Conservation (phyloP, 208 protist genomes). For the Trichomonas vaginalis region DNA sequence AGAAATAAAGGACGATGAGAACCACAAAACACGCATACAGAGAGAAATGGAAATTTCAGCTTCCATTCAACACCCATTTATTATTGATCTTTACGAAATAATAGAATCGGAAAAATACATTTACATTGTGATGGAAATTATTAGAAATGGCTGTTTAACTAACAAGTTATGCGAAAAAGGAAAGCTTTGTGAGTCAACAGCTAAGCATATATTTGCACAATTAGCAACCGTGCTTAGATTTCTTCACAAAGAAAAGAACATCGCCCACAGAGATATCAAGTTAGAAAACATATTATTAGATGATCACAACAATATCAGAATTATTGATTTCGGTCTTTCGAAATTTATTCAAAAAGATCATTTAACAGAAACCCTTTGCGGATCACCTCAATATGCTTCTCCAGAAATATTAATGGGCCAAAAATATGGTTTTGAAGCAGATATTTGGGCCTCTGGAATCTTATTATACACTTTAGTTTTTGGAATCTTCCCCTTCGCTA, state of each 20-base stretch:
- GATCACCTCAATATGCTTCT: background rate
- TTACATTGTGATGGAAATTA: background rate
- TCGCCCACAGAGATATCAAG: background rate
- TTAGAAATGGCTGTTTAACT: background rate
- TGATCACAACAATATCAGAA: background rate
- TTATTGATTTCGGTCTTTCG: background rate
- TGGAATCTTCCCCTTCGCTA: background rate
- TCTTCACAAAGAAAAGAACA: background rate
- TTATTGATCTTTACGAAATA: background rate
- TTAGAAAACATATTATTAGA: background rate
- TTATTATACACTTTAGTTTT: background rate
- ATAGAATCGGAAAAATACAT: background rate
- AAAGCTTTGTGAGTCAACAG: background rate
- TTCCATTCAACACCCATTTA: background rate
- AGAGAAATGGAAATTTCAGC: background rate
- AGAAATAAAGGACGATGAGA: background rate
- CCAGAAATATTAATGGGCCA: background rate
- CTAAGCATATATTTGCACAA: background rate
- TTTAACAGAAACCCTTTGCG: background rate
- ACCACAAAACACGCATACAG: background rate
- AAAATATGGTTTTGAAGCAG: background rate
- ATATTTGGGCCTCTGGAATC: conserved; percentile 17
- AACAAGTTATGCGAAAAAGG: background rate
- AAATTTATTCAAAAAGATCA: conserved; percentile 25
- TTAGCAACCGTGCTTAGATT: background rate